These are phyloP conservation scores for Platanthera zijinensis DNA, from an alignment of 106 monocot species.

Conservation along the genomic window DNA sequence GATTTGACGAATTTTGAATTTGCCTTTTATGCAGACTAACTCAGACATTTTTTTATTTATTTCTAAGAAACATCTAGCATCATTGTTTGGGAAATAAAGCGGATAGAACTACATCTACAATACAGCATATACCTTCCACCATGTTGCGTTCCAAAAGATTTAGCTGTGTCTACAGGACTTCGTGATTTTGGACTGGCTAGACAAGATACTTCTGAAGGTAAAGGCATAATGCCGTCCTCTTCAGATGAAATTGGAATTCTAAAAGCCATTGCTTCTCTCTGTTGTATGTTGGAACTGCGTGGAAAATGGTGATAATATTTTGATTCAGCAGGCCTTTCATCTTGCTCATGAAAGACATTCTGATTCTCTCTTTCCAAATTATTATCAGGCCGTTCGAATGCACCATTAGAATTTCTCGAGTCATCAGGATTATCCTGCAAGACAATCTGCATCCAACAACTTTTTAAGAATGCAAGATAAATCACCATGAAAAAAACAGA, in stretches of 20 bases:
- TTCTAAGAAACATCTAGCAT: background rate
- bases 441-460: slow-evolving; percentile 43
- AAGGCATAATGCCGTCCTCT: slow-evolving; percentile 24
- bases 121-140: slow-evolving; percentile 44
- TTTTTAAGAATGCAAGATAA: background rate
- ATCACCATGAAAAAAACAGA: background rate
- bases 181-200: slow-evolving; percentile 23
- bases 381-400: slow-evolving; percentile 31
- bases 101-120: background rate
- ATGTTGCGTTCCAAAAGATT: slow-evolving; percentile 12
- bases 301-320: slow-evolving; percentile 19
- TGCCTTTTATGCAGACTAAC: background rate
- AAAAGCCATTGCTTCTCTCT: slow-evolving; percentile 18
- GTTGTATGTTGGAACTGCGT: slow-evolving; percentile 12
- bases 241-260: slow-evolving; percentile 24
- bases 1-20: background rate
- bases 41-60: background rate
- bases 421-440: slow-evolving; percentile 46
- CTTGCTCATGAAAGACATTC: slow-evolving; percentile 26
- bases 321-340: slow-evolving; percentile 15
- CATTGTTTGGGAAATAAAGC: background rate
- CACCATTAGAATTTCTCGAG: slow-evolving; percentile 24
- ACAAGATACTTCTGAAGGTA: slow-evolving; percentile 20
- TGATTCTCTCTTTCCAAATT: slow-evolving; percentile 18
- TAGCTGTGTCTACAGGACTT: slow-evolving; percentile 18